Base-by-base conservation (phyloP, 2,329 filamentous ascomycete species). In the Clathrospora elynae region DNA sequence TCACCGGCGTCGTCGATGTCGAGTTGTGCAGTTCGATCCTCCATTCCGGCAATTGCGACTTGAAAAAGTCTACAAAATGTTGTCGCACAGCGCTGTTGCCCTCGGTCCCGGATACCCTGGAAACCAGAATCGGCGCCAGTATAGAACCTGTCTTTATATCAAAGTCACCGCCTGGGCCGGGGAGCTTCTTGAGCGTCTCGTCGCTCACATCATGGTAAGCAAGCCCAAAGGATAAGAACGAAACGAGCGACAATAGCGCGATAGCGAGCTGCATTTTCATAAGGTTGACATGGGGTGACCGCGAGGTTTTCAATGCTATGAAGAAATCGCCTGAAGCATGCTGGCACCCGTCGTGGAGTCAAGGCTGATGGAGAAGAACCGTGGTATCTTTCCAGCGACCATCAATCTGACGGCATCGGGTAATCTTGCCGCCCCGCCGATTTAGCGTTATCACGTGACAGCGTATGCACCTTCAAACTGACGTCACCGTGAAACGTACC, bases 61-160 rank as follows among this genome's bases (percentile, higher is more conserved):
- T 73, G 74, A 97, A 96, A 79, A 95, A 99, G 68, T 87, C 75
- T 61, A 86, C 79, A 64, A 99, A 90, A 73, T 97, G 92, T 35
- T 83, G 78, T 55, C 92, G 86, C 6, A 90, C 90, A 34, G 80
- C 80, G n/a, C 73, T 68, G 13, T 86, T 90, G 18, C 89, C 90
- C 2, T 84, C 76, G 0, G 90, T 95, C 5, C 91, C 93, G 2
- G 93, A 88, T 0, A 99, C 91, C 48, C 93, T 86, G 2, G 92
- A 85, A 26, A 86, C 84, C 38, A 99, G 77, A 57, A 99, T 93
- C 0, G 92, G 93, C 4, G 92, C 81, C 25, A 99, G 80, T 13
- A 99, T 78, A 6, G 82, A 77, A 53, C 91, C 90, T 14, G 76
- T 80, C 49, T 87, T 74, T 57, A 95, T 90, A 69, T 96, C 83